These are phyloP conservation scores for Candida sphagnicola DNA, from an alignment of 805 yeast species.

Conservation along the genomic window DNA sequence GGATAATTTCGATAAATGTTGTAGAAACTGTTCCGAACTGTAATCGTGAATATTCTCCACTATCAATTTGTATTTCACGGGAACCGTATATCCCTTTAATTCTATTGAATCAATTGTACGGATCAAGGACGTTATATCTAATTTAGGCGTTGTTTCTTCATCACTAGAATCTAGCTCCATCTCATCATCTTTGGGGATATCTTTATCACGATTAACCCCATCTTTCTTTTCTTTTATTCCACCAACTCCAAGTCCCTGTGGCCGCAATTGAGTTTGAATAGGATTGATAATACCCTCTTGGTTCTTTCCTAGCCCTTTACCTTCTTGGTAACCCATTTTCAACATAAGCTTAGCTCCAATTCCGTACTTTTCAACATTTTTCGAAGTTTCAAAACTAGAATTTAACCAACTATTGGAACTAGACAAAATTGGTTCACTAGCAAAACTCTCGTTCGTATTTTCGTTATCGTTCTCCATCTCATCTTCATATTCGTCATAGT, in stretches of 20 bases:
- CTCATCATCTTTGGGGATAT: slow-evolving; percentile 12
- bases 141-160: slow-evolving; percentile 12
- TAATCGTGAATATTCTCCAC: slow-evolving; percentile 1
- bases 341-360: slow-evolving; percentile 76
- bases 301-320: slow-evolving; percentile 76
- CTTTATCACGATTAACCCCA: not conserved
- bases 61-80: not conserved
- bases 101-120: slow-evolving; percentile 35
- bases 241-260: slow-evolving; percentile 73
- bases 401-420: not conserved
- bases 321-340: slow-evolving; percentile 84
- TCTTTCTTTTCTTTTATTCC: slow-evolving; percentile 40
- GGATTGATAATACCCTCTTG: slow-evolving; percentile 80
- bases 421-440: no score
- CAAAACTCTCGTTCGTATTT: no score
- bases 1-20: slow-evolving; percentile 12
- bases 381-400: not conserved
- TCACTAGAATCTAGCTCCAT: slow-evolving; percentile 18
- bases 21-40: slow-evolving; percentile 5
- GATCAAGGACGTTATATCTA: slow-evolving; percentile 17
- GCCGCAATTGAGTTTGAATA: slow-evolving; percentile 63
- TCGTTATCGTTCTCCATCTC: slow-evolving; percentile 11
- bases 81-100: slow-evolving; percentile 6
- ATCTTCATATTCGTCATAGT: slow-evolving; percentile 19
- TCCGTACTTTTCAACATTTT: slow-evolving; percentile 49